Conservation (phyloP, 73 alveolate genomes). For the Paraurostyla sp. region DNA sequence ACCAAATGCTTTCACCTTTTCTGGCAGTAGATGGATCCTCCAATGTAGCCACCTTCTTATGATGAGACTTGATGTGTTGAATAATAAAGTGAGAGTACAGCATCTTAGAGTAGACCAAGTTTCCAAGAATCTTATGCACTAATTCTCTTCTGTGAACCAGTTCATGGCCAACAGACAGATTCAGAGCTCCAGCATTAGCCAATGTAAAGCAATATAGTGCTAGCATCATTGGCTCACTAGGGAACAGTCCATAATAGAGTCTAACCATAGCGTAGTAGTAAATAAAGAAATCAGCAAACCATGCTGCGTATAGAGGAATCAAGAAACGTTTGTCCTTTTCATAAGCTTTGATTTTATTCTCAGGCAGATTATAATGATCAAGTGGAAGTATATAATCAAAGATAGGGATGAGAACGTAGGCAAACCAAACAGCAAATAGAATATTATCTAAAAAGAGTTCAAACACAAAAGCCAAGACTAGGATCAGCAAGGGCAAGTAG, state of each 20-base stretch:
- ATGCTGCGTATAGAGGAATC: slow-evolving; percentile 48
- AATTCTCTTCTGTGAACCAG: slow-evolving; percentile 78
- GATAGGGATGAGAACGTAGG: slow-evolving; percentile 2
- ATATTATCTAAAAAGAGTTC: no score
- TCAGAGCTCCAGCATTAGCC: background rate
- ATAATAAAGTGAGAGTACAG: slow-evolving; percentile 83
- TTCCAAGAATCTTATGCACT: slow-evolving; percentile 84
- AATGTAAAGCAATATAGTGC: background rate
- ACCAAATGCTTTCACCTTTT: slow-evolving; percentile 67
- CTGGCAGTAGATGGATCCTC: slow-evolving; percentile 83
- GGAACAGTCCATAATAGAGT: background rate
- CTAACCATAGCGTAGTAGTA: background rate
- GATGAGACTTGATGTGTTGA: slow-evolving; percentile 87
- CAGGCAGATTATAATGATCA: slow-evolving; percentile 8
- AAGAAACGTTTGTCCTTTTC: slow-evolving; percentile 54
- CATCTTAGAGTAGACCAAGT: slow-evolving; percentile 72
- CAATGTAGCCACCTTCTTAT: slow-evolving; percentile 86
- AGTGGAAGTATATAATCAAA: background rate
- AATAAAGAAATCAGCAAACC: slow-evolving; percentile 19
- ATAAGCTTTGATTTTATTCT: background rate
- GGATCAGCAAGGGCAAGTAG: no score
- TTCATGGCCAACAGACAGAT: slow-evolving; percentile 80
- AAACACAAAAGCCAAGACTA: no score
- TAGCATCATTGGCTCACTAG: background rate
- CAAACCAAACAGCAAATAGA: background rate